Base-by-base conservation (phyloP, 1,284 basidiomycete genomes). In the Ustilago trichophora region DNA sequence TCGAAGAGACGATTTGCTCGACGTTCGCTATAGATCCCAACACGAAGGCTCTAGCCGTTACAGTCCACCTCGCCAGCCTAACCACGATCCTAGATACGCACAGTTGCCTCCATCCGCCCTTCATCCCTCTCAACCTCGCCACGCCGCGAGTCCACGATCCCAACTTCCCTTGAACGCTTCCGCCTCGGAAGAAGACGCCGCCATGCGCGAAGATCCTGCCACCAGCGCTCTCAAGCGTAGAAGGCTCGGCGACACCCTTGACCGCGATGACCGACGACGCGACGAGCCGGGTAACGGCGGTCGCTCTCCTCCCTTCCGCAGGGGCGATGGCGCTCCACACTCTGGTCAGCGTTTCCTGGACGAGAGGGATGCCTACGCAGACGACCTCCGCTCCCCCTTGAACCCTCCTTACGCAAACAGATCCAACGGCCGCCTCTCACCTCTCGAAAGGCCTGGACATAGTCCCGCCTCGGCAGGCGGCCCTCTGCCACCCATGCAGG, bases 401-500 rank as follows among this genome's bases (percentile, higher is more conserved):
- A 55, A 64, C 27, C 38, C 55, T 6, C 55, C 55, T n/a, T 55
- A 52, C 19, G 24, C 55, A 22, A 58, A 41, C 31, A 26, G 66
- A 29, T 16, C 66, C 36, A 69, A 64, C 42, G 59, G 55, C 8
- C 51, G 52, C 21, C 15, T 52, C 11, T 69, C 66, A 21, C 66
- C 66, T 8, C 21, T 50, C 16, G 59, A 64, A 6, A 46, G 66
- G n/a, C 43, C 55, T 27, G 40, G 27, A 13, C 66, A 36, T 24
- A 64, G 59, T 15, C 66, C 66, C 19, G 60, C 43, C n/a, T 43
- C 59, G 3, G 59, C 32, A 21, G 55, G 40, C 13, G 59, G 47
- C 31, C 55, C 59, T 10, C 29, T 64, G 22, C 66, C 66, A n/a
- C 66, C 59, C 7, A 63, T 64, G 51, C 66, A 69, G 24, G 66